Evolutionary conservation across 345 rosid genomes (phyloP), one percentile per base, ranked within the genome.

Genomic region (Citrus hindsii): DNA sequence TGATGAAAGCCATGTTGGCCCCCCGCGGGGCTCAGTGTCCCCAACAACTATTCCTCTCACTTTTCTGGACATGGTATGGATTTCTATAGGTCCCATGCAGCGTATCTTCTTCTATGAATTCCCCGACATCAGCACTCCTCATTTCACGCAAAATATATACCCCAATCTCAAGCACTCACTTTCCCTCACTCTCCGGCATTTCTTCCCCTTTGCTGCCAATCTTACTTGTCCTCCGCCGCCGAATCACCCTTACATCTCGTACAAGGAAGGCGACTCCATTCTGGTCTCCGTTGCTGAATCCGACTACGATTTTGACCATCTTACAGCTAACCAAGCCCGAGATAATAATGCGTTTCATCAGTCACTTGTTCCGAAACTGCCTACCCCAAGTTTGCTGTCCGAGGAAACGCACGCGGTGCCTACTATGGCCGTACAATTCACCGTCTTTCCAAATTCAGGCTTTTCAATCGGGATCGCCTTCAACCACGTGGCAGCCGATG

Each of bases 81-180:
- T 75, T 48, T 22, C n/a, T 18, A 5, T 81, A 77, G 73, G 60
- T 5, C 60, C 62, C 6, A 73, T 46, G 0, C 77, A 88, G 24
- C 76, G 81, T 51, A 24, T 84, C 24, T 80, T 84, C 77, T 85
- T 90, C 82, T 91, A 80, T 32, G 51, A 84, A 73, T 76, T 46
- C 18, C 51, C 51, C 72, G 82, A 63, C 88, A 40, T 46, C 4
- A 46, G 0, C 16, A 76, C 86, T 8, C 48, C 46, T 6, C 60
- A 75, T 51, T 89, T 91, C 74, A 74, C 69, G 7, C 63, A 71
- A 59, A 71, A 79, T 69, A 55, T 75, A 53, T 27, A 87, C 19
- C 90, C 94, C 6, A 53, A 46, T 77, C 90, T 89, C 32, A 86
- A 79, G 73, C 84, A 82, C 67, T 84, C 92, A 53, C 91, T 91